A percentile compares a stretch with the other conserved stretches of the same genome.
These are phyloP conservation scores for Cladosporium colombiae DNA, from an alignment of 2,329 filamentous ascomycete species.

Conservation along the genomic window DNA sequence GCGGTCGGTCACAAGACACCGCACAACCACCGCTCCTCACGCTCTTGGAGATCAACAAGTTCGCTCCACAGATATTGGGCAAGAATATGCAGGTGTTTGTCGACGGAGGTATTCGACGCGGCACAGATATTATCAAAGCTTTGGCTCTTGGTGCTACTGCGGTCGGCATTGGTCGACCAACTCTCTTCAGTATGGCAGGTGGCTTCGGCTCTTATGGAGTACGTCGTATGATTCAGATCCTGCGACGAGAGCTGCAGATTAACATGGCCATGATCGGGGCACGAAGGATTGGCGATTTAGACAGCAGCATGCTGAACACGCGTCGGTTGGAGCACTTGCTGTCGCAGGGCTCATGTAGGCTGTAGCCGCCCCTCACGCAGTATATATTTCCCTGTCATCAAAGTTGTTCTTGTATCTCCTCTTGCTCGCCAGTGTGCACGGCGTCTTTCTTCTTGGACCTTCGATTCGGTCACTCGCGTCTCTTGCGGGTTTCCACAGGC, in stretches of 20 bases:
- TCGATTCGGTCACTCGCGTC: background rate
- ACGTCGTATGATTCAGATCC: background rate
- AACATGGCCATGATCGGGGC: background rate
- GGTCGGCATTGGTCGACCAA: slow-evolving; percentile 62
- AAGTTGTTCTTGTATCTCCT: background rate
- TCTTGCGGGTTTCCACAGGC: background rate
- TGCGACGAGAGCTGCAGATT: background rate
- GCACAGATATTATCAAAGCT: slow-evolving; percentile 68
- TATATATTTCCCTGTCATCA: background rate
- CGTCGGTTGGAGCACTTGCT: background rate
- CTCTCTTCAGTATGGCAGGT: slow-evolving; percentile 51
- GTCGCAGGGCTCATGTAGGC: background rate
- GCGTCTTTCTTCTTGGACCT: background rate
- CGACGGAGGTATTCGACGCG: slow-evolving; percentile 64
- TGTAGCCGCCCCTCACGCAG: background rate
- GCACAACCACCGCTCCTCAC: slow-evolving; percentile 56
- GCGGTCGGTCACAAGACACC: slow-evolving; percentile 53
- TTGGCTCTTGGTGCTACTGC: slow-evolving; percentile 65
- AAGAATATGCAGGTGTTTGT: slow-evolving; percentile 54
- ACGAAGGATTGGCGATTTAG: background rate
- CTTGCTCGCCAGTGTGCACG: background rate
- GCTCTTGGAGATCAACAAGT: slow-evolving; percentile 61
- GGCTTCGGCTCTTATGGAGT: background rate
- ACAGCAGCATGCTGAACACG: background rate
- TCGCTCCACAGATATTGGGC: slow-evolving; percentile 60